These are phyloP conservation scores for Crithidia sp. DNA, from an alignment of 208 protist species.

Conservation along the genomic window DNA sequence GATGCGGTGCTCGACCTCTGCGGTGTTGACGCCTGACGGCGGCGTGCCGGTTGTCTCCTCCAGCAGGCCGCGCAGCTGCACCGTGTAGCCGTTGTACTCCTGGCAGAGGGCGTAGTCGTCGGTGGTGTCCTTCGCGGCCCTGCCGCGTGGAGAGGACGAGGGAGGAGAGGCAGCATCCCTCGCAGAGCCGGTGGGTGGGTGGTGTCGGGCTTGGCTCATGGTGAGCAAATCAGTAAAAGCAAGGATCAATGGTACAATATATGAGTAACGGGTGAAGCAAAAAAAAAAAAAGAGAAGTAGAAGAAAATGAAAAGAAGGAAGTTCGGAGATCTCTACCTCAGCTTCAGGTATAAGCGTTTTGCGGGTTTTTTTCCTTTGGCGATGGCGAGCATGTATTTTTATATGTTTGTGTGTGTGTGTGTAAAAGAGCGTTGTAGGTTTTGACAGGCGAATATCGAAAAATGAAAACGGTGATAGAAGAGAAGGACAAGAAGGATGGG, in stretches of 20 bases:
- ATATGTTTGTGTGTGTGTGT: too few relatives aligned
- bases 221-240: too few relatives aligned
- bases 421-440: too few relatives aligned
- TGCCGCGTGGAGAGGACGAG: background rate
- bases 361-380: too few relatives aligned
- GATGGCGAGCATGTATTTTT: too few relatives aligned
- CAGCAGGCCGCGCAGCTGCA: slow-evolving; percentile 68
- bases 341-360: too few relatives aligned
- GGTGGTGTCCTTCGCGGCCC: background rate
- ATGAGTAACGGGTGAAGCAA: background rate
- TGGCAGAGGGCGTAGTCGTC: slow-evolving; percentile 36
- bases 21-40: slow-evolving; percentile 47
- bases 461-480: too few relatives aligned
- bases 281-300: background rate
- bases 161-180: too few relatives aligned
- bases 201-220: background rate
- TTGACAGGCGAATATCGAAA: too few relatives aligned
- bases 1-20: slow-evolving; percentile 67
- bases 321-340: background rate
- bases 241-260: too few relatives aligned
- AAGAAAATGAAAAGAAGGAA: background rate
- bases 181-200: background rate
- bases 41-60: slow-evolving; percentile 61
- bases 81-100: slow-evolving; percentile 51
- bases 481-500: too few relatives aligned